Base-by-base conservation (phyloP, 306 rosid genomes). In the Macrotyloma uniflorum region DNA sequence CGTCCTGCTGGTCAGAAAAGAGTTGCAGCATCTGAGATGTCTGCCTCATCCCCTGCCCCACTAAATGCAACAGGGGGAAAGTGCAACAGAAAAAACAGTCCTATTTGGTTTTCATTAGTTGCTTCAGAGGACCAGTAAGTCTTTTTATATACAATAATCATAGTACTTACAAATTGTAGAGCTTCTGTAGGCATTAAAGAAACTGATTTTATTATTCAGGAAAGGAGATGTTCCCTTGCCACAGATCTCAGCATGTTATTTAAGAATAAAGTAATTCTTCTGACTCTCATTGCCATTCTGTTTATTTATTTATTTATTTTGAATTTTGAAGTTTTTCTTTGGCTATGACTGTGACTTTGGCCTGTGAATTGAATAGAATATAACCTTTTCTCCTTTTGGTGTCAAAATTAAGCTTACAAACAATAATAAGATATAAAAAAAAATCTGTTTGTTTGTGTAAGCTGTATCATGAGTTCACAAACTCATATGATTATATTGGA, bases 21-120 rank as follows among this genome's bases (percentile, higher is more conserved):
- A 79, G 79, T 74, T 51, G 90, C 83, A 20, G 82, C 88, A 53
- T 88, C 89, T 38, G 88, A 85, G 83, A 74, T 83, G 71, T 80
- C 87, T 80, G 69, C 90, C 75, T 83, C 89, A 12, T 82, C 97
- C 72, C 92, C 89, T 74, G 85, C 67, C 57, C 72, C 82, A 89
- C 84, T 85, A 54, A 96, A 88, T 87, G 84, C 90, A 22, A 55
- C 85, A n/a, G 88, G 84, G 75, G 81, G 80, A 64, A 86, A 80
- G 82, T 36, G 45, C 77, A 67, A 69, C 87, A 67, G 91, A 63
- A 86, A 85, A 82, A 85, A 85, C 57, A 84, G 79, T 90, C 89
- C 96, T 50, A 91, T 95, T 84, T 95, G 99, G 99, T 95, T 95
- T 86, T 87, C 99, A 22, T 86, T 95, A 79, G 92, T 93, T 80